Evolutionary conservation across 1,139 yeast species (phyloP).

Genomic region (Magnusiomyces tetraspermus): DNA sequence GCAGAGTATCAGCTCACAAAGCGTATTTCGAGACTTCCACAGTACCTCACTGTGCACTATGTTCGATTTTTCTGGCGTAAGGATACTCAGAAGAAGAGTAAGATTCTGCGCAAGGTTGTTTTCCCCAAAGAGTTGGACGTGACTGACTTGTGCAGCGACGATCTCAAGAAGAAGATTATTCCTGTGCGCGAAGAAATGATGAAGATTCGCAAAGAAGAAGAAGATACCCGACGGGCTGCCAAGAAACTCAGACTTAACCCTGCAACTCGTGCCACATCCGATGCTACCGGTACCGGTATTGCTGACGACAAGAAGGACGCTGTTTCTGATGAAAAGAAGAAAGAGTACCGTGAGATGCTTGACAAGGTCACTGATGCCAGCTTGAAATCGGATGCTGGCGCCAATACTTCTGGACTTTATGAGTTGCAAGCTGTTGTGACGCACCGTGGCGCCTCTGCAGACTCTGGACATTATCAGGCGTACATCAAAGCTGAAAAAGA

Average conservation of each 20-base stretch:
- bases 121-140: slow-evolving; percentile 91
- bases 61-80: slow-evolving; percentile 95
- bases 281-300: slow-evolving; percentile 32
- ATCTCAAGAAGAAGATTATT: slow-evolving; percentile 55
- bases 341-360: slow-evolving; percentile 29
- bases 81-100: slow-evolving; percentile 82
- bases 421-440: slow-evolving; percentile 77
- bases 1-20: slow-evolving; percentile 62
- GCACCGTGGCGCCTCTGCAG: slow-evolving; percentile 93
- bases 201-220: slow-evolving; percentile 64
- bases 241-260: slow-evolving; percentile 48
- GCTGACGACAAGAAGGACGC: slow-evolving; percentile 27
- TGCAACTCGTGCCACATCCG: slow-evolving; percentile 23
- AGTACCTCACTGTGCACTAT: slow-evolving; percentile 80
- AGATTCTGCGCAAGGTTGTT: slow-evolving; percentile 84
- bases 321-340: slow-evolving; percentile 32
- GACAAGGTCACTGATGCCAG: slow-evolving; percentile 26
- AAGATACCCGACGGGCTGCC: slow-evolving; percentile 63
- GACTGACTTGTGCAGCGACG: slow-evolving; percentile 73
- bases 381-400: slow-evolving; percentile 42
- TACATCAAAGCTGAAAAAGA: slow-evolving; percentile 67
- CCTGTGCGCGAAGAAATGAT: slow-evolving; percentile 70
- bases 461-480: slow-evolving; percentile 94
- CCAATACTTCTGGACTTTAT: slow-evolving; percentile 82
- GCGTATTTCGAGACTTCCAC: slow-evolving; percentile 72